Base-by-base conservation (phyloP, 1,139 yeast species). In the Blastobotrys buckinghamii region DNA sequence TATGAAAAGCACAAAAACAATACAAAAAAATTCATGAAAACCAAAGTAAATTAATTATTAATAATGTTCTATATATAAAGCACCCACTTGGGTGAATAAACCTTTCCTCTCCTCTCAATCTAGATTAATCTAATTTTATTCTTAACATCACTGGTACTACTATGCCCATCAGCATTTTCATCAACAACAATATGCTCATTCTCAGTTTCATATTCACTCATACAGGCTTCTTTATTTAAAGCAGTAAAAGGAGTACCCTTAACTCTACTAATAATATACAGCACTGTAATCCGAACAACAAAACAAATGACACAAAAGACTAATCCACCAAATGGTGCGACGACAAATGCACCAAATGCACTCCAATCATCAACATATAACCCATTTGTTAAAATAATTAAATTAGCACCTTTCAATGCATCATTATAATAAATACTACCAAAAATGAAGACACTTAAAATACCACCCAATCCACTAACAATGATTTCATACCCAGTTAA, bases 261-360 rank as follows among this genome's bases (percentile, higher is more conserved):
- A 9, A 64, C 42, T 42, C 62, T 71, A 47, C 79, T 66, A 53
- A 68, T 64, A 0, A 71, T 19, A 56, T 36, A 48, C 17, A 19
- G 12, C 2, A 68, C 55, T 0, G 61, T 53, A 38, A 79, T 64
- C 64, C 96, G 76, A 9, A 76, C 33, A 1, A 63, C 81, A 32
- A 84, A 75, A 42, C 76, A 72, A 38, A 72, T 59, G 19, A 77
- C 66, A 1, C 87, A 82, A 53, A 82, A 71, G 2, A 83, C 54
- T 2, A 89, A 58, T 17, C 94, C 89, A 17, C 94, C 95, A 44
- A 82, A 75, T 4, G 97, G 96, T 1, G 97, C 95, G 55, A 82
- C 85, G 6, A 86, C 94, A 68, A 89, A 89, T 1, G 97, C 96
- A 29, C 95, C 97, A 68, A 89, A 90, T 0, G 95, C 81, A 60